These are phyloP conservation scores for Leccinum angustisporum DNA, from an alignment of 1,284 basidiomycete species.

Conservation along the genomic window DNA sequence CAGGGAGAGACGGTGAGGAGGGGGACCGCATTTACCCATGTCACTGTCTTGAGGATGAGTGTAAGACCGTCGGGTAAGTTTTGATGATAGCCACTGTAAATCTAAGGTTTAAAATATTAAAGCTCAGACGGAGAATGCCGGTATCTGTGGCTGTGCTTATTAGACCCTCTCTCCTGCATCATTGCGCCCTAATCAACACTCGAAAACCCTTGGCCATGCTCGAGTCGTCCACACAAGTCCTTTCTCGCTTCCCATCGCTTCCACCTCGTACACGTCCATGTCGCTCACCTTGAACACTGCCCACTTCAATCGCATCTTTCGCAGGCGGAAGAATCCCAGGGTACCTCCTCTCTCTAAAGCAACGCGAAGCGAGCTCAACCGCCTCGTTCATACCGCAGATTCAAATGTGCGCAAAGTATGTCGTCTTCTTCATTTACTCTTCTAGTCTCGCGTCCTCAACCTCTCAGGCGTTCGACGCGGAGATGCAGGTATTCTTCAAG, in stretches of 20 bases:
- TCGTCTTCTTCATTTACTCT: slow-evolving; percentile 12
- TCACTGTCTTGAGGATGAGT: slow-evolving; percentile 40
- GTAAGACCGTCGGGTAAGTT: slow-evolving; percentile 13
- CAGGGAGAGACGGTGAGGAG: neutral
- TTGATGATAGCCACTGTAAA: slow-evolving; percentile 34
- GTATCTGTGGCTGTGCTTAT: slow-evolving; percentile 12
- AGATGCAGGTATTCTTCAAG: slow-evolving; percentile 98
- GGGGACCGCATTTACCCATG: slow-evolving; percentile 52
- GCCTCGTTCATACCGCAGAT: slow-evolving; percentile 85
- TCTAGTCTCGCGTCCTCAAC: slow-evolving; percentile 6
- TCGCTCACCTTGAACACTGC: slow-evolving; percentile 15
- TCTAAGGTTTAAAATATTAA: slow-evolving; percentile 32
- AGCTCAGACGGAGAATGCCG: slow-evolving; percentile 33
- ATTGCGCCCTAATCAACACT: slow-evolving; percentile 11
- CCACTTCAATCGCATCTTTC: slow-evolving; percentile 20
- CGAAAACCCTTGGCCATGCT: slow-evolving; percentile 24
- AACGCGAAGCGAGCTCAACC: slow-evolving; percentile 95
- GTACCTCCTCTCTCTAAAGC: slow-evolving; percentile 61
- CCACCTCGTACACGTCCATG: slow-evolving; percentile 22
- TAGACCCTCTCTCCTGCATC: neutral
- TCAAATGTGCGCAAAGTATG: slow-evolving; percentile 76
- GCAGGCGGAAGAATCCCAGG: slow-evolving; percentile 22
- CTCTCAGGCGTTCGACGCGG: slow-evolving; percentile 80
- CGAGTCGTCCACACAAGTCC: slow-evolving; percentile 3
- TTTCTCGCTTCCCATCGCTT: slow-evolving; percentile 31